Evolutionary conservation across 805 yeast species (phyloP), one percentile per base, ranked within the genome.

Genomic region (Torulaspora microellipsoides): DNA sequence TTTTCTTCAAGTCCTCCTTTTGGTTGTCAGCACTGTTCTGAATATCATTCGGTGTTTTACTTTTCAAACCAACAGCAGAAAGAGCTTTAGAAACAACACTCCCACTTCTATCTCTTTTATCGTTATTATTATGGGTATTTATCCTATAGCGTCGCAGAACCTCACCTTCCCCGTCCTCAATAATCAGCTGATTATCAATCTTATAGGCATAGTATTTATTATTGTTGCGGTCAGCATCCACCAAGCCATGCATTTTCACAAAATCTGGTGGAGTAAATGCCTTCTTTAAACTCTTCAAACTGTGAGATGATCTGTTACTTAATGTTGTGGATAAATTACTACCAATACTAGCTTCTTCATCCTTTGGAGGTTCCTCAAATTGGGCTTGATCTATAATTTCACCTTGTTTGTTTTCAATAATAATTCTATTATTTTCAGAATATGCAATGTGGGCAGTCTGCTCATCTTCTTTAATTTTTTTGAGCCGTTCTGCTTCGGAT

Each of bases 101-200:
- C 46, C 42, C 50, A 28, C 50, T 36, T 31, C 49, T 39, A 20
- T 37, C 40, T 34, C 40, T 52, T 11, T 47, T 37, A 5, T 33
- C 33, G n/a, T 43, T 44, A 9, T 43, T 36, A 6, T 41, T 48
- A 52, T 81, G 87, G 3, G 78, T 75, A 55, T 82, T 85, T 40
- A 90, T 81, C 54, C 70, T 76, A 65, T 89, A 91, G 41, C 95
- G 73, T 58, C 96, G 80, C 36, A 93, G 70, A 43, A 93, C 78
- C 54, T 91, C 98, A 51, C 98, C 99, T 10, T 90, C 95, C 35
- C 78, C 86, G 56, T 89, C 85, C 64, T 91, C 99, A 45, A 93
- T 83, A 46, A 88, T 73, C 42, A 93, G 76, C 46, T 80, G 72
- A 55, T 87, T 81, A 58, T 83, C 93, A 32, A 86, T 72, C 63